Conservation (phyloP, 2,329 filamentous ascomycete species). For the Pseudogymnoascus destructans region DNA sequence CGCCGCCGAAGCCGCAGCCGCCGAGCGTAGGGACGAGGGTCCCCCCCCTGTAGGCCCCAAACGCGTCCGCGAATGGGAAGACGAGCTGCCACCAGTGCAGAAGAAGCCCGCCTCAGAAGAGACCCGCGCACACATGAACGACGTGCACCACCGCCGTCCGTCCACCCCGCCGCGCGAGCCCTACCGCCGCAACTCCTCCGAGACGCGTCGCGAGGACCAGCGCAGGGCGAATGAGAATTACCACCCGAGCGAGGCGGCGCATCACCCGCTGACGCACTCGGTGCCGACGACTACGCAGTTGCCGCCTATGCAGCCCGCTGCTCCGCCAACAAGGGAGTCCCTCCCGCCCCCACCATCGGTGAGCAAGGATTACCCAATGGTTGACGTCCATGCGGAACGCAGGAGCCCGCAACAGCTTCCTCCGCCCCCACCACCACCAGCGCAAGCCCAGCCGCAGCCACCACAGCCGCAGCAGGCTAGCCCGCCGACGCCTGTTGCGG, state of each 20-base stretch:
- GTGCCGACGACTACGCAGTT: slow-evolving; percentile 40
- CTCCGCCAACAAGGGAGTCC: slow-evolving; percentile 41
- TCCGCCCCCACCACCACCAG: background rate
- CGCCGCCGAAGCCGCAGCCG: slow-evolving; percentile 54
- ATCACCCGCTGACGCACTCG: slow-evolving; percentile 58
- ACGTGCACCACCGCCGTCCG: slow-evolving; percentile 64
- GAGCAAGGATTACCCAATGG: slow-evolving; percentile 39
- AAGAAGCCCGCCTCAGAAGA: slow-evolving; percentile 90
- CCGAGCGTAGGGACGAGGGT: slow-evolving; percentile 54
- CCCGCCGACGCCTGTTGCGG: slow-evolving; percentile 32
- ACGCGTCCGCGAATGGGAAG: slow-evolving; percentile 85
- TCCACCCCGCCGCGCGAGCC: slow-evolving; percentile 59
- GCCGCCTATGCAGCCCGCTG: slow-evolving; percentile 50
- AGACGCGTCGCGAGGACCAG: slow-evolving; percentile 51
- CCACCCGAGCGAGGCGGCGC: slow-evolving; percentile 83
- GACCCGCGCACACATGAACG: slow-evolving; percentile 72
- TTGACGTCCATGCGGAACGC: slow-evolving; percentile 33
- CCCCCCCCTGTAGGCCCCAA: slow-evolving; percentile 71
- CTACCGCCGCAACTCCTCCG: slow-evolving; percentile 67
- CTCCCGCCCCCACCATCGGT: slow-evolving; percentile 30
- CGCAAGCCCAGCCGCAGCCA: background rate
- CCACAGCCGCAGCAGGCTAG: slow-evolving; percentile 27
- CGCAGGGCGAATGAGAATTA: slow-evolving; percentile 67
- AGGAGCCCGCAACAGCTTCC: slow-evolving; percentile 20
- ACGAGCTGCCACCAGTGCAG: slow-evolving; percentile 45